These are phyloP conservation scores for Aquilaria agallochum DNA, from an alignment of 441 rosid species.

Conservation along the genomic window DNA sequence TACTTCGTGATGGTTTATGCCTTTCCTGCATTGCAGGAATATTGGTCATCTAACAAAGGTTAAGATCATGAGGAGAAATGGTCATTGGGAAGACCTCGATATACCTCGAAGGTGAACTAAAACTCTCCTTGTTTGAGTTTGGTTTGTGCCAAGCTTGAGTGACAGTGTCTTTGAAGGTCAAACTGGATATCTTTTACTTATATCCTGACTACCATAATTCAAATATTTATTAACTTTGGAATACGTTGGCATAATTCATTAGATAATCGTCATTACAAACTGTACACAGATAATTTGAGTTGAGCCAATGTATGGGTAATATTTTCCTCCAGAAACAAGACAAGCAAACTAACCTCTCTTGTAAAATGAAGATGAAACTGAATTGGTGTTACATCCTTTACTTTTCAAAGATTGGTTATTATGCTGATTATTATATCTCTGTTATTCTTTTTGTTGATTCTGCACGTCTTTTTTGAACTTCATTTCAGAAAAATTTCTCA, in stretches of 20 bases:
- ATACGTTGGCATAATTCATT: too few species aligned
- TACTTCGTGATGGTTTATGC: background rate
- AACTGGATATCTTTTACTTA: background rate
- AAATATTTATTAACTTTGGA: too few species aligned
- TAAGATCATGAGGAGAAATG: slow-evolving; percentile 31
- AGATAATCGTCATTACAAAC: too few species aligned
- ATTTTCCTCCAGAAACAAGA: too few species aligned
- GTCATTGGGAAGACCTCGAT: slow-evolving; percentile 38
- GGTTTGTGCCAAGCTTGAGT: too few species aligned
- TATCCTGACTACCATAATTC: background rate
- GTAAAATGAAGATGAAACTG: too few species aligned
- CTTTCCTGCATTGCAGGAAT: slow-evolving; percentile 26
- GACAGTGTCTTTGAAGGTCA: background rate
- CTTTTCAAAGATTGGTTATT: too few species aligned
- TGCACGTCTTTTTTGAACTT: background rate
- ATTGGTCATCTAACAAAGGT: slow-evolving; percentile 42
- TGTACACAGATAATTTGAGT: too few species aligned
- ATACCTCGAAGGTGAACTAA: slow-evolving; percentile 31
- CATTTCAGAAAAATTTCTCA: background rate
- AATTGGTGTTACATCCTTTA: too few species aligned
- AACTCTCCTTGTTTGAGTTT: background rate
- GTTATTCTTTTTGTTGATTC: background rate
- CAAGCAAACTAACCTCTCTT: too few species aligned
- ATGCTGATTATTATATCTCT: background rate
- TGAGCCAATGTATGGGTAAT: too few species aligned